phyloP scores from a whole-genome alignment of 345 rosid genomes.

The Camelina hispida region DNA sequence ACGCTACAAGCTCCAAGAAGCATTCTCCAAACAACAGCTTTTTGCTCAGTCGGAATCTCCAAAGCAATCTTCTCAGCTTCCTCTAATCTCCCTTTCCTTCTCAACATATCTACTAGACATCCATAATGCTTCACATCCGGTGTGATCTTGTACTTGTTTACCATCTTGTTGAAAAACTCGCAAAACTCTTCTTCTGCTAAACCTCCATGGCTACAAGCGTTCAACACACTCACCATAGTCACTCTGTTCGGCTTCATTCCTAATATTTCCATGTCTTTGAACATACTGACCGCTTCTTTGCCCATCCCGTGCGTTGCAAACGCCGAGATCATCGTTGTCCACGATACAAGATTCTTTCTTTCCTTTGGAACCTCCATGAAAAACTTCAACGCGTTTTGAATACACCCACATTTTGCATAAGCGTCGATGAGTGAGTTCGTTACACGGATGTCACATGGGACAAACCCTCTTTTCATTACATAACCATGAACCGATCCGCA shows the following conservation, averaged over 20 bases:
- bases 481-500: conserved; percentile 68
- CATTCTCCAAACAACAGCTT: conserved; percentile 78
- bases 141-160: conserved; percentile 48
- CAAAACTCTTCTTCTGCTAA: conserved; percentile 66
- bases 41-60: conserved; percentile 57
- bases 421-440: conserved; percentile 67
- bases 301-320: conserved; percentile 89
- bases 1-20: conserved; percentile 82
- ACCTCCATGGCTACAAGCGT: conserved; percentile 92
- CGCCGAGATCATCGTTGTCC: conserved; percentile 85
- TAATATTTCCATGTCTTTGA: conserved; percentile 61
- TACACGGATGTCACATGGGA: conserved; percentile 61
- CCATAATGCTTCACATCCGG: conserved; percentile 83
- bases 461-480: conserved; percentile 64
- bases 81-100: conserved; percentile 78
- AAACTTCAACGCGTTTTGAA: conserved; percentile 56
- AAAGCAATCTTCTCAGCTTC: conserved; percentile 78
- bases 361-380: conserved; percentile 54
- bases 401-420: conserved; percentile 82
- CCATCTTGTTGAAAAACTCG: conserved; percentile 66
- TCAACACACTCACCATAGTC: conserved; percentile 74
- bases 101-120: conserved; percentile 77
- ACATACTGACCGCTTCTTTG: conserved; percentile 62
- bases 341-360: conserved; percentile 67
- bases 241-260: conserved; percentile 70